Evolutionary conservation across 306 rosid genomes (phyloP), one percentile per base, ranked within the genome.

Genomic region (Pterocarpus santalinus): DNA sequence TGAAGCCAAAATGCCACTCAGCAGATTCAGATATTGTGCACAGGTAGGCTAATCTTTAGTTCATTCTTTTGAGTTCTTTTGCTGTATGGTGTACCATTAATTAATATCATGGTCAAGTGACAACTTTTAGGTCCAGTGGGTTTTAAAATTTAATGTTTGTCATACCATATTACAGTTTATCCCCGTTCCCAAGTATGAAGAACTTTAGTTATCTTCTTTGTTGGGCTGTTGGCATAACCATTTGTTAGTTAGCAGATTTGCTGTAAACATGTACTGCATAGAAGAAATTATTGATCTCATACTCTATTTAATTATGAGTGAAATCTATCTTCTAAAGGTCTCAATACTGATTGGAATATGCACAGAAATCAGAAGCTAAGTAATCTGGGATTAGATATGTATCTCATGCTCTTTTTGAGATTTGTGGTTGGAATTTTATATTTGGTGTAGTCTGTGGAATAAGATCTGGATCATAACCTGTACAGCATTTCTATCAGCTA

Each of bases 1-100:
- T 87, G 84, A 88, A 85, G 82, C 97, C 97, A 74, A 93, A 87
- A 82, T 90, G 94, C 80, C 97, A 91, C 83, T 39, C 75, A 2
- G 91, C 92, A 46, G 93, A 90, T 89, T 93, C 97, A 74, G 90
- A 87, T 79, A 70, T 80, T 36, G 90, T 93, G 65, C 78, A 56
- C 39, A 83, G 88, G 97, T 91, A 82, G 75, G 87, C 79, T 57
- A 71, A 56, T 53, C n/a, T 46, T 60, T 16, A n/a, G 41, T 77
- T 63, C 56, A 67, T 65, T 61, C 72, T 82, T 85, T 82, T 22
- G 6, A 30, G 79, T 58, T 72, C 58, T 11, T 22, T 39, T 69
- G 44, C 70, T 64, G 53, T 33, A 28, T 79, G 67, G 66, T 82
- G 41, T 66, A 47, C 55, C 41, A 69, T 62, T 14, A 5, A 61